phyloP scores from a whole-genome alignment of 257 asterid species.

The Solanum sitiens region DNA sequence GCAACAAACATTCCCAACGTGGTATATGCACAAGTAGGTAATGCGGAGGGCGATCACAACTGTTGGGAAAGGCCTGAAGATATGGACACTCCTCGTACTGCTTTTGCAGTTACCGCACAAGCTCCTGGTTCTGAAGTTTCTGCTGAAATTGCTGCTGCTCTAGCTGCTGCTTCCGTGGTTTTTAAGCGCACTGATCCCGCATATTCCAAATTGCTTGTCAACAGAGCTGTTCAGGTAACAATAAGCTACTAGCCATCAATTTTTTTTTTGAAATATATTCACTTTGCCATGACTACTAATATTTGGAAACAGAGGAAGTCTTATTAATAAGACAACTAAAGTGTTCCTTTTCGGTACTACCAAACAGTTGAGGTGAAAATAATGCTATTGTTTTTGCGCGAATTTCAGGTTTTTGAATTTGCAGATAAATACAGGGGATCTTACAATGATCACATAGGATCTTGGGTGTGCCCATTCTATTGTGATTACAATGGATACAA shows the following conservation, averaged over 20 bases:
- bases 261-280: not conserved
- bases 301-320: not conserved
- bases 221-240: constrained; percentile 38
- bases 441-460: constrained; percentile 60
- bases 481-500: constrained; percentile 71
- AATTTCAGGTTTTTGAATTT: constrained; percentile 31
- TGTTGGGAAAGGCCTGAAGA: constrained; percentile 95
- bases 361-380: not conserved
- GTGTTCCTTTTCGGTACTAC: not conserved
- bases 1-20: constrained; percentile 52
- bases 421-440: constrained; percentile 61
- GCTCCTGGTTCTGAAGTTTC: constrained; percentile 94
- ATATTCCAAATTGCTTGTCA: constrained; percentile 39
- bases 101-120: constrained; percentile 38
- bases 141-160: constrained; percentile 80
- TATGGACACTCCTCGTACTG: constrained; percentile 62
- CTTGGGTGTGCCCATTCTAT: constrained; percentile 68
- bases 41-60: constrained; percentile 56
- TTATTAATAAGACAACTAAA: not conserved
- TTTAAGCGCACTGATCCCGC: constrained; percentile 36
- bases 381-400: not conserved
- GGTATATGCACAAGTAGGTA: constrained; percentile 74
- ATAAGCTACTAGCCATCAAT: not conserved
- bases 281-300: not conserved
- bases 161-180: constrained; percentile 76